Evolutionary conservation across 2,329 filamentous ascomycete genomes (phyloP).

Genomic region (Pseudogymnoascus sp.): DNA sequence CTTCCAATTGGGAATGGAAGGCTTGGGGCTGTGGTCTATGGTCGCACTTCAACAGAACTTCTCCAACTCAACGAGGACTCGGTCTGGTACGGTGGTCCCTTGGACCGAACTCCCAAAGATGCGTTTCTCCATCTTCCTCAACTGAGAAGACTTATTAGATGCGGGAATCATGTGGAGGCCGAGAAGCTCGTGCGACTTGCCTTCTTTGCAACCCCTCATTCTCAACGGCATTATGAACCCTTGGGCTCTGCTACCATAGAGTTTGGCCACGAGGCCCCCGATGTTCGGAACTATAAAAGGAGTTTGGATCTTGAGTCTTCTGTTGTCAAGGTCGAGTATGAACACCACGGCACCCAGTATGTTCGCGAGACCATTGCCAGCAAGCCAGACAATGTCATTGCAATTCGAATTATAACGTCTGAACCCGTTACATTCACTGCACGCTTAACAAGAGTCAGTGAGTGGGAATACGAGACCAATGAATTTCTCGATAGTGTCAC

Average conservation of each 20-base stretch:
- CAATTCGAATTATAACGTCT: conserved; percentile 23
- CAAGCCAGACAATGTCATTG: conserved; percentile 32
- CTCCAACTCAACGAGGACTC: conserved; percentile 41
- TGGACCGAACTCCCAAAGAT: conserved; percentile 34
- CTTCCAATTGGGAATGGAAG: conserved; percentile 43
- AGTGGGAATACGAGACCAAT: conserved; percentile 34
- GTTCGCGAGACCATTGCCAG: conserved; percentile 32
- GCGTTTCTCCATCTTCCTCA: conserved; percentile 31
- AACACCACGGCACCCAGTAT: conserved; percentile 24
- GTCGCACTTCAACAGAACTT: conserved; percentile 34
- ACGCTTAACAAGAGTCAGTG: conserved; percentile 32
- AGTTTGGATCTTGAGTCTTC: conserved; percentile 31
- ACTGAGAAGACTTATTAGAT: conserved; percentile 34
- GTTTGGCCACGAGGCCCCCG: conserved; percentile 28
- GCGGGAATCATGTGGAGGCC: conserved; percentile 32
- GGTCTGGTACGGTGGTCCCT: conserved; percentile 38
- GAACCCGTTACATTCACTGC: conserved; percentile 17
- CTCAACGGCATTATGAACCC: conserved; percentile 40
- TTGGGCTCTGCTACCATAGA: conserved; percentile 32
- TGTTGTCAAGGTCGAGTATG: conserved; percentile 30
- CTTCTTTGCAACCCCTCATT: conserved; percentile 38
- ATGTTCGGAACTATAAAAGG: conserved; percentile 28
- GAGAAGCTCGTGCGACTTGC: conserved; percentile 33
- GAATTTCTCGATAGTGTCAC: conserved; percentile 34
- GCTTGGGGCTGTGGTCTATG: conserved; percentile 36